Conservation (phyloP, 768 basidiomycete genomes). For the Paxillus involutus region DNA sequence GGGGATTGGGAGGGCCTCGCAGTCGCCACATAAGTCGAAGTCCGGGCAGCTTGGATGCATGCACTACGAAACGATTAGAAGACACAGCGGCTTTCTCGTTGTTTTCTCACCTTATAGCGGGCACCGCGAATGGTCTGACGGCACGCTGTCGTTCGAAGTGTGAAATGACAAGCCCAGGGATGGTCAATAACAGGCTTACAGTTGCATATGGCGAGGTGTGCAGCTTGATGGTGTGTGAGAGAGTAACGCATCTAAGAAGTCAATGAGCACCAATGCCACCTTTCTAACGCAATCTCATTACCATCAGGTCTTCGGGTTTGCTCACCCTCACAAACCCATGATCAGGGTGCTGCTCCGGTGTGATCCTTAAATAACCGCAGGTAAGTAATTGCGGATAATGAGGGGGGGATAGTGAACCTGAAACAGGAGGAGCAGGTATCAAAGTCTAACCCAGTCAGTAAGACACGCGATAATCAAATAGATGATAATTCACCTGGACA, state of each 20-base stretch:
- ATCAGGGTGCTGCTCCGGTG: slow-evolving; percentile 67
- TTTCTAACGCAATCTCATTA: slow-evolving; percentile 30
- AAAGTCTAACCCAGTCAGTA: slow-evolving; percentile 48
- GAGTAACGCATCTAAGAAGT: slow-evolving; percentile 30
- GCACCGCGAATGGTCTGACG: slow-evolving; percentile 51
- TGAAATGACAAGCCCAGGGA: too few relatives aligned
- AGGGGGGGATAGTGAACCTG: slow-evolving; percentile 36
- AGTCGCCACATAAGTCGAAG: slow-evolving; percentile 76
- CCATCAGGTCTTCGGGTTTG: slow-evolving; percentile 56
- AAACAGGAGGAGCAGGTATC: slow-evolving; percentile 76
- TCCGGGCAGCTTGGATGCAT: slow-evolving; percentile 77
- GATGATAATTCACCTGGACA: slow-evolving; percentile 50
- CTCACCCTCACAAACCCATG: slow-evolving; percentile 72
- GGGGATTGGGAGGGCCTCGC: slow-evolving; percentile 78
- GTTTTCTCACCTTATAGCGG: slow-evolving; percentile 65
- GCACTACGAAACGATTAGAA: slow-evolving; percentile 50
- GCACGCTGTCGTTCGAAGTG: slow-evolving; percentile 37
- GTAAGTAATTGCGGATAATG: background rate
- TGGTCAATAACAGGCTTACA: slow-evolving; percentile 24
- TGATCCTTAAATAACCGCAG: slow-evolving; percentile 46
- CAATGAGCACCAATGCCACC: background rate
- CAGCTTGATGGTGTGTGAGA: slow-evolving; percentile 11
- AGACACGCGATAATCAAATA: background rate
- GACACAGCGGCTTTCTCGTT: background rate
- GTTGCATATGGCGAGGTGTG: slow-evolving; percentile 64